Evolutionary conservation across 768 basidiomycete genomes (phyloP).

Genomic region (Lactarius hengduanensis): DNA sequence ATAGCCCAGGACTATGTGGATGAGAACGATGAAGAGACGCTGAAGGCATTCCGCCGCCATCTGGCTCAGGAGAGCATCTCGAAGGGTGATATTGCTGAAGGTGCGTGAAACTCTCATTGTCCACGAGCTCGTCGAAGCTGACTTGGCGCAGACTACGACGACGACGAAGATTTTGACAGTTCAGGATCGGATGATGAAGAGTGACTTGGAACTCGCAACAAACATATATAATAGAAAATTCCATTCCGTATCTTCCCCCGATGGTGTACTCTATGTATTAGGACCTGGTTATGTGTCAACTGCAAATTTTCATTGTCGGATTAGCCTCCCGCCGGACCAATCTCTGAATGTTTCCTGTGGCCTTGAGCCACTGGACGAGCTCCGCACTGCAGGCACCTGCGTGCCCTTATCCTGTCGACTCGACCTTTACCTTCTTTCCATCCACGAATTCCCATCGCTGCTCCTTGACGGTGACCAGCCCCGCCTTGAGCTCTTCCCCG

Average conservation of each 20-base stretch:
- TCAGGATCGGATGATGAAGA: slow-evolving; percentile 35
- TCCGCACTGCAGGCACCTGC: slow-evolving; percentile 40
- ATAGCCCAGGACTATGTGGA: slow-evolving; percentile 56
- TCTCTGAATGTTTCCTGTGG: slow-evolving; percentile 34
- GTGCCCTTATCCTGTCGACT: slow-evolving; percentile 48
- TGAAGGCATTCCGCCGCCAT: slow-evolving; percentile 50
- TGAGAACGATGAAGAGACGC: slow-evolving; percentile 50
- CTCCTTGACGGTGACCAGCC: slow-evolving; percentile 88
- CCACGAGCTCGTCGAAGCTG: neutral
- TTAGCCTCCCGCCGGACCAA: slow-evolving; percentile 37
- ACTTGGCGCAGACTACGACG: slow-evolving; percentile 32
- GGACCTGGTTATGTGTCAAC: slow-evolving; percentile 10
- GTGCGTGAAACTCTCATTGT: slow-evolving; percentile 37
- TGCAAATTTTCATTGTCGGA: slow-evolving; percentile 27
- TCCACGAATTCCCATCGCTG: slow-evolving; percentile 79
- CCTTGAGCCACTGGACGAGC: slow-evolving; percentile 39
- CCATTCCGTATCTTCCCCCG: slow-evolving; percentile 6
- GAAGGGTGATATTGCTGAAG: slow-evolving; percentile 61
- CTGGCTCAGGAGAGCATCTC: slow-evolving; percentile 53
- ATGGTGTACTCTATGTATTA: slow-evolving; percentile 20
- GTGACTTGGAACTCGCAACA: slow-evolving; percentile 12
- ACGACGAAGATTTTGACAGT: slow-evolving; percentile 29
- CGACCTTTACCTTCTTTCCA: slow-evolving; percentile 63
- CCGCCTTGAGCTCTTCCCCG: slow-evolving; percentile 77
- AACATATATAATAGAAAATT: slow-evolving; percentile 25